These are phyloP conservation scores for Rhynchosporium secalis DNA, from an alignment of 2,329 filamentous ascomycete genomes.

Conservation along the genomic window DNA sequence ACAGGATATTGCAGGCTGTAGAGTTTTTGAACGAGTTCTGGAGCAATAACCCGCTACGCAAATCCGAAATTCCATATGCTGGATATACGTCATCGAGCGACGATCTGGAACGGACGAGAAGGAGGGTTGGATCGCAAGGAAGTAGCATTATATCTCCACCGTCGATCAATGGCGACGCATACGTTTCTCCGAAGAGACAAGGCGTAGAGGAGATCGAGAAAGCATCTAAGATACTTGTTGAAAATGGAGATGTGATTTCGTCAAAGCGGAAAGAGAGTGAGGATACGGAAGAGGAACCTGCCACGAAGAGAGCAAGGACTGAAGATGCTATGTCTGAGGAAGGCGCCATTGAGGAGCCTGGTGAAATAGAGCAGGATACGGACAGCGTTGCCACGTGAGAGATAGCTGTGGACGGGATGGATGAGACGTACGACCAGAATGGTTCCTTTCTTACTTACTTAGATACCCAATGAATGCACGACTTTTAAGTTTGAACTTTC, in stretches of 20 bases:
- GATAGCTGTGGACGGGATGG: not conserved
- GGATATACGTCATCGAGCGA: conserved; percentile 33
- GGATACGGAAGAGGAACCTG: conserved; percentile 14
- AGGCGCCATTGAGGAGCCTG: conserved; percentile 4
- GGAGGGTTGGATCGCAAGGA: conserved; percentile 27
- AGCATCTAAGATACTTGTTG: not conserved
- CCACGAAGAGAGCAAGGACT: conserved; percentile 11
- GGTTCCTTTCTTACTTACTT: conserved; percentile 5
- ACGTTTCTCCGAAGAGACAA: not conserved
- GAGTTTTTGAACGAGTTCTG: conserved; percentile 73
- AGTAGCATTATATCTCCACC: conserved; percentile 21
- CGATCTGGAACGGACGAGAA: conserved; percentile 34
- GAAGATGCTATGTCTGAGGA: conserved; percentile 11
- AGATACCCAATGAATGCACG: conserved; percentile 16
- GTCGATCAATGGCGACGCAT: conserved; percentile 2
- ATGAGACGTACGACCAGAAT: conserved; percentile 9
- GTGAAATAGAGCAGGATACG: not conserved
- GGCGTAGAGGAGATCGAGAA: not conserved
- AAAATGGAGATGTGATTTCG: conserved; percentile 7
- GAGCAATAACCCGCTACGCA: conserved; percentile 59
- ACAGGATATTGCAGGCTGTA: conserved; percentile 70
- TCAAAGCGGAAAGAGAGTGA: conserved; percentile 12
- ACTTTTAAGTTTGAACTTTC: not conserved
- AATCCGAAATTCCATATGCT: conserved; percentile 39
- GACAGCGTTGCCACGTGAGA: conserved; percentile 1